phyloP scores from a whole-genome alignment of 2,329 filamentous ascomycete species.

The Talaromyces sp. region DNA sequence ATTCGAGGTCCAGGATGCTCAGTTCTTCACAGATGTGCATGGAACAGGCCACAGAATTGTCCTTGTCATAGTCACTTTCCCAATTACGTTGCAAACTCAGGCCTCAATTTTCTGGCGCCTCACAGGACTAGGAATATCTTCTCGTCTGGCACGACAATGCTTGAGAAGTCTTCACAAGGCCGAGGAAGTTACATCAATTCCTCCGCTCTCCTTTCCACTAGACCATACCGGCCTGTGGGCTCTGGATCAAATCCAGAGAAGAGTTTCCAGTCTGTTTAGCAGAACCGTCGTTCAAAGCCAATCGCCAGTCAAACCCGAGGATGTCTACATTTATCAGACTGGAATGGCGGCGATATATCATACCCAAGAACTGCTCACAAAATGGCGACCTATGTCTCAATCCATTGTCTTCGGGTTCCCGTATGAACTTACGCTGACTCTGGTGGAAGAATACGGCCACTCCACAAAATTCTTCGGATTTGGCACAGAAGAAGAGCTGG shows the following conservation, averaged over 20 bases:
- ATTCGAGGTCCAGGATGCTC: no score
- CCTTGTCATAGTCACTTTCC: no score
- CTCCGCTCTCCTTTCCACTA: neutral
- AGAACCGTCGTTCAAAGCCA: neutral
- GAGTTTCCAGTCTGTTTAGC: neutral
- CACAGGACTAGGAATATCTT: no score
- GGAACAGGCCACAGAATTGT: no score
- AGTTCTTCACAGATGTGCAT: no score
- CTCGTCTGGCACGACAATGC: neutral
- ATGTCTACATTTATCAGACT: constrained; percentile 51
- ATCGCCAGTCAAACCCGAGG: constrained; percentile 20
- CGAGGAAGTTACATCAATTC: neutral
- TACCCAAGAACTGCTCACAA: constrained; percentile 31
- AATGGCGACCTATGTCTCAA: constrained; percentile 31
- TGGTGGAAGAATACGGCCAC: constrained; percentile 41
- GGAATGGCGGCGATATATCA: constrained; percentile 51
- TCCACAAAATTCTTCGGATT: constrained; percentile 45
- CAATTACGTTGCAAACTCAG: no score
- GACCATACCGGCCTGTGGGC: neutral
- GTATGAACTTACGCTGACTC: constrained; percentile 47
- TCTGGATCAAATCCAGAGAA: neutral
- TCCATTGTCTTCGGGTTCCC: constrained; percentile 46
- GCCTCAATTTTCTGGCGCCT: no score
- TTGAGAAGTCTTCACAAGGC: neutral
- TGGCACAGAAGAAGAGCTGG: constrained; percentile 41